Evolutionary conservation across 805 yeast genomes (phyloP).

Genomic region (Sporopachydermia lactativora): DNA sequence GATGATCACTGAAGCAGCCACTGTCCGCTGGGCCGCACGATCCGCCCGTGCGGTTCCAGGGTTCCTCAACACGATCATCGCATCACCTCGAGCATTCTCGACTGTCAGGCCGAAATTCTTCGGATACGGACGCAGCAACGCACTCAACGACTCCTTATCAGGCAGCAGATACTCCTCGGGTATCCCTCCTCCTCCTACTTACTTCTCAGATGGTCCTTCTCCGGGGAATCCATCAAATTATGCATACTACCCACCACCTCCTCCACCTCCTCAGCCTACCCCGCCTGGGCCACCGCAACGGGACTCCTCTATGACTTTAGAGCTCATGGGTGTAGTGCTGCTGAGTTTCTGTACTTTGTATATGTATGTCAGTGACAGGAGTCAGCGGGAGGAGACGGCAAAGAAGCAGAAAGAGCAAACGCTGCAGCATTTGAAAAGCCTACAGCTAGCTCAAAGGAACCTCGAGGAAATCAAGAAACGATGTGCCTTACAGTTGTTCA

Average conservation of each 20-base stretch:
- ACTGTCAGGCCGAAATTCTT: no score
- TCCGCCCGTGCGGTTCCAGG: no score
- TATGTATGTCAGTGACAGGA: constrained; percentile 3
- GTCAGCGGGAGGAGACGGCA: constrained; percentile 10
- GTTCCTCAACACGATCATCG: no score
- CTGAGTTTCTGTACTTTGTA: background rate
- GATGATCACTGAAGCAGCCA: no score
- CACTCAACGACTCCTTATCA: no score
- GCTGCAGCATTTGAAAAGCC: constrained; percentile 18
- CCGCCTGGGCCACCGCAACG: background rate
- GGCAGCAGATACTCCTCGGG: no score
- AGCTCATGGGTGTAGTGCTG: background rate
- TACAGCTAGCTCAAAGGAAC: constrained; percentile 30
- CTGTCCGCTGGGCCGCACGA: no score
- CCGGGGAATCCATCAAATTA: no score
- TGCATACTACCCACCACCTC: no score
- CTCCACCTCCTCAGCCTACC: no score
- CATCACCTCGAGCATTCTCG: no score
- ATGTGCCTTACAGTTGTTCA: constrained; percentile 35
- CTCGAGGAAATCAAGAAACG: constrained; percentile 36
- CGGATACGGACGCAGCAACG: no score
- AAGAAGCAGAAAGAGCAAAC: constrained; percentile 19
- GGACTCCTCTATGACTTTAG: background rate
- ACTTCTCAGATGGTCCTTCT: constrained; percentile 2
- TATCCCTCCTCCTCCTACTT: background rate